Evolutionary conservation across 228 moss, liverwort and hornwort species (phyloP), one percentile per base, ranked within the genome.

Genomic region (Sphagnum magellanicum): DNA sequence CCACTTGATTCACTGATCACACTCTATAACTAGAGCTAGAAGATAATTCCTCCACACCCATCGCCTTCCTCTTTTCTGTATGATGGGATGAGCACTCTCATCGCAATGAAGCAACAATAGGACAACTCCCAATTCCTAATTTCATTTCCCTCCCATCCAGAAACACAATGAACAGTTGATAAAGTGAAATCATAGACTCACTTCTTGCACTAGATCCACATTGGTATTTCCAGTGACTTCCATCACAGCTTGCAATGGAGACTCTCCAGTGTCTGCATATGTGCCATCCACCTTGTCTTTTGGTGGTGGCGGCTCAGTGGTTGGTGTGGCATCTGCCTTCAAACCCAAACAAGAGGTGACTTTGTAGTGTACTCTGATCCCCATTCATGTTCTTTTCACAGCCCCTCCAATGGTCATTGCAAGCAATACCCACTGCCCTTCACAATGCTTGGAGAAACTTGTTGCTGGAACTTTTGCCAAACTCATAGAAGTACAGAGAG

Each of bases 241-340:
- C 88, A 90, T 89, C 16, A 92, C 82, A 67, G 76, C 74, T 67
- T 79, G 89, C 61, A 92, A 51, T 58, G 81, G 74, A 52, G 68
- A 63, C 61, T 32, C 32, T 32, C 32, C 32, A 32, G 32, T 32
- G 32, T 32, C 32, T 32, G 32, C 32, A 32, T 32, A 32, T 32
- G 32, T 32, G 32, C 1, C 32, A 32, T 32, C 32, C 51, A 75
- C 60, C 57, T 76, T 79, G 66, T 79, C 88, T 77, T 92, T 96
- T 4, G 79, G 77, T 57, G 95, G 95, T 66, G 95, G 95, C 47
- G 91, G 83, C 52, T 78, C 87, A 60, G 89, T 85, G 50, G 80
- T 82, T 60, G 86, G 84, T 48, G 81, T 92, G 50, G 82, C 79
- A 72, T 92, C 86, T 63, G 80, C 82, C 92, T 92, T 77, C 62